Base-by-base conservation (phyloP, 257 asterid genomes). In the Salvia splendens region DNA sequence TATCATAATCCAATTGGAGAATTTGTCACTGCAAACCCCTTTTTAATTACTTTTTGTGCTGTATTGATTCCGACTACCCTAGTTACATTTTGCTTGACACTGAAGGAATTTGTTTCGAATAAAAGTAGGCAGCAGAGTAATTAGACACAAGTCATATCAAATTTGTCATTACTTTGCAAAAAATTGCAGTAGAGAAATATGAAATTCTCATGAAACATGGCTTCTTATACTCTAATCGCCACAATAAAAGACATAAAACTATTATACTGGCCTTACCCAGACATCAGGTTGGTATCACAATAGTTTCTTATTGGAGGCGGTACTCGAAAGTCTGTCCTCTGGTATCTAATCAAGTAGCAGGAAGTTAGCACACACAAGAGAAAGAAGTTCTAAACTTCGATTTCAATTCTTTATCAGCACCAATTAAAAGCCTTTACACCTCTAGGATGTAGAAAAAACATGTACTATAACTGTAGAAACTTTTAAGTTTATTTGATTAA, bases 241-340 rank as follows among this genome's bases (percentile, higher is more conserved):
- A 17, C 3, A 11, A 35, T 59, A 17, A 47, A 69, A 10, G n/a
- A 49, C 32, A 38, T 28, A 71, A 67, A 20, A 9, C 14, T 8
- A 15, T 67, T 40, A 61, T 30, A 52, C 53, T 69, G 59, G 20
- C 48, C 87, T 73, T 73, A 87, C 97, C 88, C 81, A 33, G 89
- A 78, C 66, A 64, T 69, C 11, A 54, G 61, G 66, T 72, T 73
- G 57, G 81, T 43, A 38, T 82, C 89, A 65, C 79, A 79, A 68
- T 80, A 86, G 75, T 81, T 73, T 58, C 94, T 77, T 62, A 90
- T 65, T n/a, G 89, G 57, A 61, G 87, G 92, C 58, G 95, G 97
- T 49, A 90, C 86, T 54, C 88, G 95, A 76, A 86, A 90, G 73
- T 90, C 92, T 45, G 79, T 87, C 83, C 84, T 87, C 70, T 87